phyloP scores from a whole-genome alignment of 306 rosid species.

The Castanopsis chinensis region DNA sequence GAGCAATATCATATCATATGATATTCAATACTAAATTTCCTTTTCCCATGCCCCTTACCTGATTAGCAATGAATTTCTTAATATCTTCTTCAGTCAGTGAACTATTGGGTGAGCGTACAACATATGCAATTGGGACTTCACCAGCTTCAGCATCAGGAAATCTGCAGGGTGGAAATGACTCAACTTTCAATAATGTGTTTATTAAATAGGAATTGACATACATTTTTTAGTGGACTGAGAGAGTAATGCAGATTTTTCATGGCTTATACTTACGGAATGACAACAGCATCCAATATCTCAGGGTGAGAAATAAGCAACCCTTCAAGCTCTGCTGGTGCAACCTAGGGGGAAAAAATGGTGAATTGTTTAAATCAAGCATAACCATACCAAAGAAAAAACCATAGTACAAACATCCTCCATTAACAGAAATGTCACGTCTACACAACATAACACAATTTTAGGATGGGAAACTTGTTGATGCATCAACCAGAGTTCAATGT shows the following conservation, averaged over 20 bases:
- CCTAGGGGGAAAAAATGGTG: slow-evolving; percentile 39
- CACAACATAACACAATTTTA: too few relatives aligned
- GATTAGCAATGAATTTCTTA: slow-evolving; percentile 57
- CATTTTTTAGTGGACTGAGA: not conserved
- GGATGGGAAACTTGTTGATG: too few relatives aligned
- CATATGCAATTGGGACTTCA: slow-evolving; percentile 82
- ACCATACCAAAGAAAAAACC: not conserved
- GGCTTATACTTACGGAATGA: slow-evolving; percentile 73
- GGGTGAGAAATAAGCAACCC: slow-evolving; percentile 92
- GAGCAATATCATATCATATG: not conserved
- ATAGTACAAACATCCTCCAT: not conserved
- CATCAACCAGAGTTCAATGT: too few relatives aligned
- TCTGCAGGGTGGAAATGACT: slow-evolving; percentile 33
- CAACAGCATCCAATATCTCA: slow-evolving; percentile 89
- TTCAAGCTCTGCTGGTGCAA: slow-evolving; percentile 98
- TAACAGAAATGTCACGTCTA: too few relatives aligned
- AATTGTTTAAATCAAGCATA: not conserved
- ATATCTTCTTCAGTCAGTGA: slow-evolving; percentile 73
- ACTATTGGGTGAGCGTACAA: slow-evolving; percentile 67
- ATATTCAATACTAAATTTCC: not conserved
- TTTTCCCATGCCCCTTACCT: slow-evolving; percentile 38
- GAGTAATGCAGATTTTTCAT: not conserved
- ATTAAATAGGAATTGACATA: not conserved
- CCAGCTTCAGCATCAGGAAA: slow-evolving; percentile 95
- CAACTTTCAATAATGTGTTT: not conserved